Base-by-base conservation (phyloP, 1,284 basidiomycete genomes). In the Boletellus deceptivus region DNA sequence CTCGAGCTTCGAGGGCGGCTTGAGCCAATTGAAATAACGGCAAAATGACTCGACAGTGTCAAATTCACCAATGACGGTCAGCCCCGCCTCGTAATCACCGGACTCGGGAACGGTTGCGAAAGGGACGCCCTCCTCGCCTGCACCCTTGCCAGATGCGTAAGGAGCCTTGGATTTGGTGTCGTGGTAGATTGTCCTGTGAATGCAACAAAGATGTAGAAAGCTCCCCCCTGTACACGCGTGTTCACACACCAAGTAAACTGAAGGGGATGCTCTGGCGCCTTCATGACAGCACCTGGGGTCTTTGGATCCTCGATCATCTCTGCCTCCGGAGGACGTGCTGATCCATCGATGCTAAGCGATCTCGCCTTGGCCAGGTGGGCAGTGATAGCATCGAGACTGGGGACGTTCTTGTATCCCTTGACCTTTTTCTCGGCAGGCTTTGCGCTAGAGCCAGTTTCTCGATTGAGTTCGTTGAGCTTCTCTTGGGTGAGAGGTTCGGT, bases 1-100 rank as follows among this genome's bases (percentile, higher is more conserved):
- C 58, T 92, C 89, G 35, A 97, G 81, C 59, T 84, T 83, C 43
- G 90, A 93, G 2, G 94, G 94, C 2, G 89, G 86, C 68, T 93
- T 91, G 54, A 96, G 82, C 83, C 93, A 95, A 72, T 95, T 93
- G 75, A 95, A 91, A 72, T 93, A 91, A n/a, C 89, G 82, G 64
- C 92, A 94, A 75, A 94, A 97, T 24, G 84, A 81, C 70, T 97
- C 90, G 50, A 97, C 91, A 14, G 92, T 90, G 61, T 83, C 78
- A 70, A 93, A 89, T 59, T 86, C 84, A 57, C 90, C 89, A 57
- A 91, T 82, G 49, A 91, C 81, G 14, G 82, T 87, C 47, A 92
- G 71, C 0, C 88, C 82, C 4, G 87, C 84, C 69, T 90, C 86
- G 68, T 93, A 91, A 52, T 86, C 82, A 25, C 73, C 79, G 3